Base-by-base conservation (phyloP, 2,329 filamentous ascomycete genomes). In the Ophiostoma montium region DNA sequence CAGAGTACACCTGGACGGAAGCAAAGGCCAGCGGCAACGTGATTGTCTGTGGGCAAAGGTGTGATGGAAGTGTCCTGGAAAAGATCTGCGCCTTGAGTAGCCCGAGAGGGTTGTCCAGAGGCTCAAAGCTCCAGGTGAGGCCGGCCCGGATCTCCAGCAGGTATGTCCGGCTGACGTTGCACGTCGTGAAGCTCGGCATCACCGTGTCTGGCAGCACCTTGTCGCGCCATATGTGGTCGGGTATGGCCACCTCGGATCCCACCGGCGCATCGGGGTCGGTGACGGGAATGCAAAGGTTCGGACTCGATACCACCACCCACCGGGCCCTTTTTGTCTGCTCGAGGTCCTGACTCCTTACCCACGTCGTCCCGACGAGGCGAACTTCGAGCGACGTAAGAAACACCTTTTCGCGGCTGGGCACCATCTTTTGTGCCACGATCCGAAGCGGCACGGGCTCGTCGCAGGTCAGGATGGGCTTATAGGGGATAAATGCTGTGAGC, bases 381-480 rank as follows among this genome's bases (percentile, higher is more conserved):
- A 96, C 78, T 58, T 95, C 84, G 5, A 96, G 67, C 32, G 82
- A 84, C 33, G 83, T 78, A 12, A 98, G 67, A 57, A 82, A 86
- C 1, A 95, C 71, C 23, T 78, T 75, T 50, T 87, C 86, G 1
- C 71, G 69, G 45, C 78, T 79, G 16, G 82, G 71, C 49, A 75
- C 82, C 19, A 88, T 67, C 61, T 87, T 94, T 58, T 82, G 87
- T 35, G 88, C 73, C 13, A 95, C 69, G 9, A 98, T 67, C 1
- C 87, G 77, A 3, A 96, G 70, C 0, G 90, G 90, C 8, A 96
- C 59, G 5, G 87, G 80, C 56, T 89, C 76, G 62, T 94, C 94
- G 67, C 89, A 94, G 0, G 89, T 95, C 46, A 96, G 68, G 41
- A 95, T 84, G 3, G 86, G 75, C 4, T 92, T 92, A 59, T 88